Evolutionary conservation across 2,329 filamentous ascomycete genomes (phyloP), one percentile per base, ranked within the genome.

Genomic region (Apiospora sp.): DNA sequence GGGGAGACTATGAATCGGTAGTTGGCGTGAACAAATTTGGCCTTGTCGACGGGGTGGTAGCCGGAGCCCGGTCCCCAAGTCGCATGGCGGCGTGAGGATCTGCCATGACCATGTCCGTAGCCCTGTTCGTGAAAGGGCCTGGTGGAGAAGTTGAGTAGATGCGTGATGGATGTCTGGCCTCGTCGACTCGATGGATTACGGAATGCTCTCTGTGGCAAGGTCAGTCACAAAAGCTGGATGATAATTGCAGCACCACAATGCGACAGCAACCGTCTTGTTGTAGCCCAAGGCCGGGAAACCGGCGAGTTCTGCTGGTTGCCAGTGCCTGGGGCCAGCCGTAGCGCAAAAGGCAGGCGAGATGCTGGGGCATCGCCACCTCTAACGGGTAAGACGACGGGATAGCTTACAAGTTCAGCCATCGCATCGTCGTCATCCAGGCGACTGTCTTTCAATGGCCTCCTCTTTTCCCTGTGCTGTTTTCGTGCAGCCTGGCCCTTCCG

Each of bases 1-100:
- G 96, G 96, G 73, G 94, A 92, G 70, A 99, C 95, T 73, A 99
- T 93, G 81, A 99, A 99, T 72, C 96, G 93, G 81, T 99, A 99
- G 82, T 99, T 99, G 75, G 96, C 95, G 82, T 99, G 95, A 22
- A 99, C 92, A 77, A 94, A 95, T 86, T 93, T 92, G 72, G 95
- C 93, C 84, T 98, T 98, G 83, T 99, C 96, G 61, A 92, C 90
- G 19, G 94, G 91, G 82, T 98, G 95, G 82, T 98, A 94, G 37
- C 95, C 95, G 48, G 95, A 98, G 4, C 95, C 94, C 54, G 94
- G 87, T 0, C 94, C 94, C 92, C 93, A 97, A 2, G 92, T 93
- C 64, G 92, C 91, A 81, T 94, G 93, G 71, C 93, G 88, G 72
- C 93, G 90, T 78, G 89, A 87, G 48, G 90, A 87, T 74, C 89